Conservation (phyloP, 23 red algal genomes). For the Rhodosorus marinus region DNA sequence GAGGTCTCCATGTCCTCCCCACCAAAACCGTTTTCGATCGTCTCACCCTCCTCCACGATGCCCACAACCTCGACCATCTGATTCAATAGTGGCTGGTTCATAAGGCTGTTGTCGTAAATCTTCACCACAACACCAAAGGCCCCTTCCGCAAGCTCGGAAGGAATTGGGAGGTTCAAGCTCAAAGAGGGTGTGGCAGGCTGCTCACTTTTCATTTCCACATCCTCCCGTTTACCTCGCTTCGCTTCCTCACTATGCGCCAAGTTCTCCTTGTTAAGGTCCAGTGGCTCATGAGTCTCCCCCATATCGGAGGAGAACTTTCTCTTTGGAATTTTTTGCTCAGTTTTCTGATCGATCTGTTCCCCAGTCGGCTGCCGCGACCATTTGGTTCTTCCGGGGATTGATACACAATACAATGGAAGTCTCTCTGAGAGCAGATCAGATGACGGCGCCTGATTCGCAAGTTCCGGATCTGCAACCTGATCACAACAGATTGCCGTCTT, state of each 20-base stretch:
- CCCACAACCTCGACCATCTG: not conserved
- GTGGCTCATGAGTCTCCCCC: too few species aligned
- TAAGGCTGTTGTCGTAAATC: not conserved
- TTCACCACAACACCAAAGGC: not conserved
- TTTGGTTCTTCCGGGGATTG: not conserved
- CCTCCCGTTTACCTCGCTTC: not conserved
- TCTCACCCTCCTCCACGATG: not conserved
- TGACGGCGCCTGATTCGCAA: not conserved
- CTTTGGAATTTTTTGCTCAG: not conserved
- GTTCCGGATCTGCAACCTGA: not conserved
- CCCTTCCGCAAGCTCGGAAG: not conserved
- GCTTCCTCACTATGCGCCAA: not conserved
- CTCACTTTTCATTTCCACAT: not conserved
- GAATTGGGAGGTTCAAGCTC: not conserved
- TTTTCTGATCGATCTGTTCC: not conserved
- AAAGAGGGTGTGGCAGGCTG: not conserved
- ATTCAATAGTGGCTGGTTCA: not conserved
- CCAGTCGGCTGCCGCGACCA: not conserved
- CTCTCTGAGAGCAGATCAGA: not conserved
- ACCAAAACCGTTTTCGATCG: not conserved
- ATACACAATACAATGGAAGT: not conserved
- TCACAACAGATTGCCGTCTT: not conserved
- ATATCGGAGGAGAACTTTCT: too few species aligned
- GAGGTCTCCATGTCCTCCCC: too few species aligned
- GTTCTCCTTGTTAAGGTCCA: not conserved